phyloP scores from a whole-genome alignment of 2,329 filamentous ascomycete species.

The Aspergillus sp. region DNA sequence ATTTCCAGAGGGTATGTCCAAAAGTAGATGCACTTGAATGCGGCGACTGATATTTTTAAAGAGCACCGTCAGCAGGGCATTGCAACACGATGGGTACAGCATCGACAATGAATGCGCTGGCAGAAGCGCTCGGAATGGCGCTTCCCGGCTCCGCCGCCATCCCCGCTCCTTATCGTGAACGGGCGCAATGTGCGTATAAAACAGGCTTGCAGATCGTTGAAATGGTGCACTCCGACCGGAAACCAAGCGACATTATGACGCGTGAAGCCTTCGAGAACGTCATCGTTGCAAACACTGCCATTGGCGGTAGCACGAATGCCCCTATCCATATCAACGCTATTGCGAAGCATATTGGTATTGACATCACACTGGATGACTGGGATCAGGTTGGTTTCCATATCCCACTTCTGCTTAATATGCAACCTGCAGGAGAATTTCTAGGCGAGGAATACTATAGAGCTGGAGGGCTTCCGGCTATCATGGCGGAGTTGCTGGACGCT shows the following conservation, averaged over 20 bases:
- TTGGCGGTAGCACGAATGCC: slow-evolving; percentile 58
- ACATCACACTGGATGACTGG: slow-evolving; percentile 55
- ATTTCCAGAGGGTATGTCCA: slow-evolving; percentile 40
- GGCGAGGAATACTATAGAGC: slow-evolving; percentile 57
- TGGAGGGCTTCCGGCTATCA: slow-evolving; percentile 54
- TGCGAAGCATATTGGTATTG: slow-evolving; percentile 55
- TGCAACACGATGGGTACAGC: slow-evolving; percentile 58
- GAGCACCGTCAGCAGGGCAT: slow-evolving; percentile 49
- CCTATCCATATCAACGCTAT: slow-evolving; percentile 58
- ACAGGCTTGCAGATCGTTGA: slow-evolving; percentile 52
- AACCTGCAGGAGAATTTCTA: slow-evolving; percentile 54
- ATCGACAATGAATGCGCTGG: slow-evolving; percentile 54
- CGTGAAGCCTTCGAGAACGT: slow-evolving; percentile 58
- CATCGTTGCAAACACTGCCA: slow-evolving; percentile 55
- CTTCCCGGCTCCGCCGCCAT: slow-evolving; percentile 53
- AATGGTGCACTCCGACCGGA: slow-evolving; percentile 51
- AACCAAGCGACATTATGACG: slow-evolving; percentile 57
- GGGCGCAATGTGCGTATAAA: slow-evolving; percentile 49
- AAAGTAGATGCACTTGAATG: too few species aligned
- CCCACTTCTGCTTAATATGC: slow-evolving; percentile 56
- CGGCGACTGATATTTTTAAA: slow-evolving; percentile 13
- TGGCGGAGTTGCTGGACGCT: slow-evolving; percentile 54
- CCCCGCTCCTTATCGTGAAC: slow-evolving; percentile 52
- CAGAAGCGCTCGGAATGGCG: slow-evolving; percentile 55
- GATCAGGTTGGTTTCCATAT: slow-evolving; percentile 52